Base-by-base conservation (phyloP, 2,329 filamentous ascomycete species). In the Penicillium janthinellum region DNA sequence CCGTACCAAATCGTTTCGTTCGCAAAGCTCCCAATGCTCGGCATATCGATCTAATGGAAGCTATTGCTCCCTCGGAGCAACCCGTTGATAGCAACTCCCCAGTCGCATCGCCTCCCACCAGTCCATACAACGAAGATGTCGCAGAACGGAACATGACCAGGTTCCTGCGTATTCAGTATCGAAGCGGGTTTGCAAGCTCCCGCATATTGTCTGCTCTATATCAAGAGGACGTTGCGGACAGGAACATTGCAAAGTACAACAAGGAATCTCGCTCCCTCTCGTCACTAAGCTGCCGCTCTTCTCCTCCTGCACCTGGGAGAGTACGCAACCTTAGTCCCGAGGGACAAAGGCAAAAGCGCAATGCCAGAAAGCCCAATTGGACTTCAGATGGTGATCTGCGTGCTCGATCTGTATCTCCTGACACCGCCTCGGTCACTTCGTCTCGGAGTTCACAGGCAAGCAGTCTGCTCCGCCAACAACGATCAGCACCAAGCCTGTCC, bases 71-170 rank as follows among this genome's bases (percentile, higher is more conserved):
- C n/a, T 67, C 71, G 1, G 73, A 77, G 50, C 70, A 68, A 5
- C 64, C 71, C 38, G 73, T 68, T 38, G 54, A 62, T 64, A 67
- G 39, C 57, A 67, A 31, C 57, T 58, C 48, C 45, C 67, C n/a
- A 62, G 45, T 62, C 14, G 56, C 66, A 10, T 61, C 73, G 31
- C 74, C 74, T 10, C 73, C 74, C 3, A 68, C 66, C 5, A 71
- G 67, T 17, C 73, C 73, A 11, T 79, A 77, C 62, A 79, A 79
- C 49, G 77, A 79, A 65, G 75, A 79, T 63, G 69, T 79, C 54
- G 77, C 77, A 5, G 77, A 79, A 59, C 74, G 77, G 25, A 79
- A 79, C 54, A 76, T 78, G 70, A 71, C 68, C 8, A 61, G 68
- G 12, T 73, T 75, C 47, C 64, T 75, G 8, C 70, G 70, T 41